Base-by-base conservation (phyloP, 495 filamentous ascomycete genomes). In the Trichocladium uniseriatum region DNA sequence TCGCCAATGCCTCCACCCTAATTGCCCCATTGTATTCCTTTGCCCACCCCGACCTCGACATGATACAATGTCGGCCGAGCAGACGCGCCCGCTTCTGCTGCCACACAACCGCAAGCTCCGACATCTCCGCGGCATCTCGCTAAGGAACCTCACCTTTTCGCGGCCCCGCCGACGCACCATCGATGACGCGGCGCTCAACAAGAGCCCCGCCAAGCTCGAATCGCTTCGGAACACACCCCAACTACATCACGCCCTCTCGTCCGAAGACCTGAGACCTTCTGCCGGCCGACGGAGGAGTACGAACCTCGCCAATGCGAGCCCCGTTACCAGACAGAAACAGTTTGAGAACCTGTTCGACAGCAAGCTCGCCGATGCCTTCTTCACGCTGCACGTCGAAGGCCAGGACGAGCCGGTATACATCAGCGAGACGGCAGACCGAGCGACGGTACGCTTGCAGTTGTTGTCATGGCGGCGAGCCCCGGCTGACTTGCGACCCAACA, bases 291-390 rank as follows among this genome's bases (percentile, higher is more conserved):
- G 87, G 45, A 72, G 81, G 39, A 92, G 84, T 65, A 84, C 82
- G 5, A 79, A 79, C 38, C 84, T 89, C 73, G 76, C 70, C 35
- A 79, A 76, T 51, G 75, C 78, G n/a, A 81, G 76, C 43, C 84
- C 86, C 0, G 71, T 73, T 24, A 75, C 72, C 15, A 62, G 86
- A 53, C 89, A 94, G 73, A 79, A 82, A 56, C 84, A 79, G 55
- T 66, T 95, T 38, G 85, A 92, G 57, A 79, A 87, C 55, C 76
- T 83, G 2, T 79, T 81, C 18, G 77, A 78, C 27, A 79, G 70
- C 53, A 77, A 80, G 45, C 82, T 94, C 71, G 86, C 81, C n/a
- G 86, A 95, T 65, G 79, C 81, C 9, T 96, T 94, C 77, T 94
- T 95, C 63, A 84, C 87, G 0, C 65, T 98, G 20, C 90, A 95